Conservation (phyloP, 345 rosid species). For the Hibiscus tridactylites region DNA sequence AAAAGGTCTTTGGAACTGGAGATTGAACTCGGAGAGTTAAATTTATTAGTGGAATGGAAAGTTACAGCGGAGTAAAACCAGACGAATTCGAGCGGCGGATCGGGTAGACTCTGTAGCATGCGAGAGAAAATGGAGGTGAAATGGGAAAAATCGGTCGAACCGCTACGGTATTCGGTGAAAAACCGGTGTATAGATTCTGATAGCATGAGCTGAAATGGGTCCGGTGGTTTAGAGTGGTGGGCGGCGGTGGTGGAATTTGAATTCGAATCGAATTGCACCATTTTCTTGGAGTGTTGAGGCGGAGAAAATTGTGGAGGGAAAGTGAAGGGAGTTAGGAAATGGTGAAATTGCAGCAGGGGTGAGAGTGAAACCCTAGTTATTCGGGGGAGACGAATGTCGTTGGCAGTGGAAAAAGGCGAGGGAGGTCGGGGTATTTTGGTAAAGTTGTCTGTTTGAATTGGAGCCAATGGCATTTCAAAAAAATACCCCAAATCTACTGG, state of each 20-base stretch:
- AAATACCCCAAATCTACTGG: too few relatives aligned
- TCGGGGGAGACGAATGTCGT: background rate
- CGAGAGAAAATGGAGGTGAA: conserved; percentile 59
- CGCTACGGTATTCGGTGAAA: conserved; percentile 32
- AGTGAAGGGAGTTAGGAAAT: background rate
- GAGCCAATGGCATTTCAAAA: background rate
- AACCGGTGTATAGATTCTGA: conserved; percentile 58
- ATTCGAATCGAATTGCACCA: conserved; percentile 18
- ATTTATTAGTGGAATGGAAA: conserved; percentile 33
- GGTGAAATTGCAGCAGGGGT: background rate
- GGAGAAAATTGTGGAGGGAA: conserved; percentile 10
- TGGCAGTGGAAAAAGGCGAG: conserved; percentile 19
- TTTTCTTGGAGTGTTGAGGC: conserved; percentile 8
- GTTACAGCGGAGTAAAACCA: conserved; percentile 69
- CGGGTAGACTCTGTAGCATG: conserved; percentile 33
- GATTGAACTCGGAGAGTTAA: conserved; percentile 18
- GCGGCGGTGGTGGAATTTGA: conserved; percentile 1
- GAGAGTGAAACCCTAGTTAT: conserved; percentile 26
- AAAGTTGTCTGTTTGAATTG: conserved; percentile 33
- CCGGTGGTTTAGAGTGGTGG: conserved; percentile 11
- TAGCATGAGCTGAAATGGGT: conserved; percentile 35
- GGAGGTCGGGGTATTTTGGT: conserved; percentile 33
- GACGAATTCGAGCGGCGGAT: conserved; percentile 56
- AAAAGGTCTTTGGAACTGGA: conserved; percentile 34
- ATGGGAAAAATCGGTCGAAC: conserved; percentile 52